These are phyloP conservation scores for Penicillium mononematosum DNA, from an alignment of 495 filamentous ascomycete genomes.

Conservation along the genomic window DNA sequence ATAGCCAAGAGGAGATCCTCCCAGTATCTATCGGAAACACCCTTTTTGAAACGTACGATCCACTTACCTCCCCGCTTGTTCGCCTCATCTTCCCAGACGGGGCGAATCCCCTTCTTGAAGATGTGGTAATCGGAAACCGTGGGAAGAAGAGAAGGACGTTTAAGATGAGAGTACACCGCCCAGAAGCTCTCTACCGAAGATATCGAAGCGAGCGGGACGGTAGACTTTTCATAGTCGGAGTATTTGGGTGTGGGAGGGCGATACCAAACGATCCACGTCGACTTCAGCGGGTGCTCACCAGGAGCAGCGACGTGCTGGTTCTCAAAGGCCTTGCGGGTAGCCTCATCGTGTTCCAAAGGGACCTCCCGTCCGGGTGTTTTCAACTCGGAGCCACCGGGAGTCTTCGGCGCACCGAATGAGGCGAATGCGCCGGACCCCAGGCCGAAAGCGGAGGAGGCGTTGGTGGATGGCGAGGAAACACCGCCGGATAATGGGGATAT, in stretches of 20 bases:
- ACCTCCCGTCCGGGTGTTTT: conserved; percentile 61
- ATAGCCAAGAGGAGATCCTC: conserved; percentile 91
- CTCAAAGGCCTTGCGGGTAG: conserved; percentile 39
- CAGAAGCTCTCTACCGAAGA: conserved; percentile 89
- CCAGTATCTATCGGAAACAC: conserved; percentile 95
- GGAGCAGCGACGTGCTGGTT: conserved; percentile 41
- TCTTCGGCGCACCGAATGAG: conserved; percentile 92
- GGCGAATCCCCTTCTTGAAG: conserved; percentile 94
- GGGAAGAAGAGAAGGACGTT: conserved; percentile 81
- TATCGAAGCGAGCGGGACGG: conserved; percentile 78
- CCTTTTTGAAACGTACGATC: conserved; percentile 94
- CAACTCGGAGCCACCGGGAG: conserved; percentile 76
- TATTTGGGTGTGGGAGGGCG: conserved; percentile 92
- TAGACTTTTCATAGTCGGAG: conserved; percentile 97
- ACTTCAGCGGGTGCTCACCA: conserved; percentile 66
- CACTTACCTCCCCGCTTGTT: conserved; percentile 97
- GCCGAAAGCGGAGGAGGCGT: conserved; percentile 89
- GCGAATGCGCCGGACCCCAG: conserved; percentile 95
- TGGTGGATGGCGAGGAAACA: conserved; percentile 81
- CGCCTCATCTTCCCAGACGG: conserved; percentile 97
- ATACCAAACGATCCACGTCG: conserved; percentile 96
- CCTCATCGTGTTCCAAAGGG: conserved; percentile 55
- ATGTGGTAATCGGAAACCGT: conserved; percentile 97
- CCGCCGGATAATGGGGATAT: conserved; percentile 67
- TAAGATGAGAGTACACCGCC: conserved; percentile 85